These are phyloP conservation scores for Populus pruinosa DNA, from an alignment of 345 rosid species.

Conservation along the genomic window DNA sequence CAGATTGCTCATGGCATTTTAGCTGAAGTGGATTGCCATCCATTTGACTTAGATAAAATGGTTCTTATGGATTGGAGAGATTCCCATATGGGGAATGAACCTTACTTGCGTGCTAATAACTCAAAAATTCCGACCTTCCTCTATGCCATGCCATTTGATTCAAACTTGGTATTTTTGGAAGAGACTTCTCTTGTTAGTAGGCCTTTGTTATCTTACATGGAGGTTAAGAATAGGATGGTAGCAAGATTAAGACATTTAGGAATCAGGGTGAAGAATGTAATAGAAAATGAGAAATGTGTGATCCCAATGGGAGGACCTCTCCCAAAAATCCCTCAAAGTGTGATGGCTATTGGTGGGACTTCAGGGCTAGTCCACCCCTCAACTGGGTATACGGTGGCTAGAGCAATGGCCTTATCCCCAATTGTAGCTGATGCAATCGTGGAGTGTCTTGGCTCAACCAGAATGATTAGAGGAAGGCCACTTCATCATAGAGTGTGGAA, in stretches of 20 bases:
- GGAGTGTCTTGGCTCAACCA: constrained; percentile 59
- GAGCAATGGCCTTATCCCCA: constrained; percentile 49
- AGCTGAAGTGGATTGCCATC: constrained; percentile 67
- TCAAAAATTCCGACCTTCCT: constrained; percentile 46
- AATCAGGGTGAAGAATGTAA: constrained; percentile 45
- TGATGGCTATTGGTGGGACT: constrained; percentile 62
- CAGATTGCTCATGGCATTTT: constrained; percentile 70
- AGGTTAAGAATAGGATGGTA: constrained; percentile 58
- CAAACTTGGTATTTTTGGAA: constrained; percentile 49
- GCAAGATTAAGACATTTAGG: constrained; percentile 68
- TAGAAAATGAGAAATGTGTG: constrained; percentile 66
- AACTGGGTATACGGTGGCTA: constrained; percentile 63
- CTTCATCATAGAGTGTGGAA: constrained; percentile 54
- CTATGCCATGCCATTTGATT: constrained; percentile 64
- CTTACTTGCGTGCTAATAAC: constrained; percentile 42
- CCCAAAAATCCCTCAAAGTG: constrained; percentile 53
- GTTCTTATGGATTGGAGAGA: constrained; percentile 81
- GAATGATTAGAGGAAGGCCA: constrained; percentile 62
- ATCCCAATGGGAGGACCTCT: constrained; percentile 82
- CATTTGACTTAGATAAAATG: constrained; percentile 65
- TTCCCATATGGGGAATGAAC: constrained; percentile 62
- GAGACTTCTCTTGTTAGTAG: constrained; percentile 64
- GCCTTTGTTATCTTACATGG: constrained; percentile 49
- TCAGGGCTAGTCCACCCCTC: constrained; percentile 73
- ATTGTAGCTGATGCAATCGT: constrained; percentile 44